A percentile compares a stretch with the other conserved stretches of the same genome.
Conservation (phyloP, 805 yeast species). For the Candida bentonensis region DNA sequence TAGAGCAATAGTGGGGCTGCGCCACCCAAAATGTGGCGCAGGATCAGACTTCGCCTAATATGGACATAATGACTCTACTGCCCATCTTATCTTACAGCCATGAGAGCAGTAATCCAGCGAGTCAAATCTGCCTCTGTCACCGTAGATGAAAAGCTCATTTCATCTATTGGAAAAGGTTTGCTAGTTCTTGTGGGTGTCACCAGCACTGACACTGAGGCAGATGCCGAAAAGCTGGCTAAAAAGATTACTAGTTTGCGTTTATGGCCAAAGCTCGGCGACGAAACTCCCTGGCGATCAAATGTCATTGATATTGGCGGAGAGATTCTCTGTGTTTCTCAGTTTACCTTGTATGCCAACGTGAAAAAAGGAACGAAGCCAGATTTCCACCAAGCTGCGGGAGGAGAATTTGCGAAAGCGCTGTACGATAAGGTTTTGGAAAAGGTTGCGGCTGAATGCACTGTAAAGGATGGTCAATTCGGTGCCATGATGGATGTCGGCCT, state of each 20-base stretch:
- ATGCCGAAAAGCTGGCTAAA: slow-evolving; percentile 51
- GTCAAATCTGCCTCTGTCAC: slow-evolving; percentile 83
- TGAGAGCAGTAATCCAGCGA: slow-evolving; percentile 85
- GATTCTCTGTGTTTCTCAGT: slow-evolving; percentile 80
- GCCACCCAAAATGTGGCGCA: not conserved
- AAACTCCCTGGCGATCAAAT: slow-evolving; percentile 68
- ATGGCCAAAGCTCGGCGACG: slow-evolving; percentile 58
- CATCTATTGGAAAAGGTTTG: slow-evolving; percentile 61
- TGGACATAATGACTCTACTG: not conserved
- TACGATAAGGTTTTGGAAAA: slow-evolving; percentile 32
- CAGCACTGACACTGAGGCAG: slow-evolving; percentile 60
- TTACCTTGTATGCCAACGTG: slow-evolving; percentile 74
- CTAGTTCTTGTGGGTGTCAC: slow-evolving; percentile 77
- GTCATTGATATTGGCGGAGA: slow-evolving; percentile 54
- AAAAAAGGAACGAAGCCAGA: slow-evolving; percentile 93
- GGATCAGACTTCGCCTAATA: not conserved
- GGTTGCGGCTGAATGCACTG: slow-evolving; percentile 32
- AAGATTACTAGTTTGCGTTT: slow-evolving; percentile 54
- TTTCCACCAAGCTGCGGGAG: slow-evolving; percentile 84
- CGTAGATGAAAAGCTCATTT: slow-evolving; percentile 56
- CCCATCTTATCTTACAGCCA: slow-evolving; percentile 19
- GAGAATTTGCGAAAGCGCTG: slow-evolving; percentile 36
- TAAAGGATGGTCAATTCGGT: slow-evolving; percentile 83
- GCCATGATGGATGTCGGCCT: slow-evolving; percentile 93
- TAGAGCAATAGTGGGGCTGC: not conserved